These are phyloP conservation scores for Auricularia sp. DNA, from an alignment of 768 basidiomycete species.

Conservation along the genomic window DNA sequence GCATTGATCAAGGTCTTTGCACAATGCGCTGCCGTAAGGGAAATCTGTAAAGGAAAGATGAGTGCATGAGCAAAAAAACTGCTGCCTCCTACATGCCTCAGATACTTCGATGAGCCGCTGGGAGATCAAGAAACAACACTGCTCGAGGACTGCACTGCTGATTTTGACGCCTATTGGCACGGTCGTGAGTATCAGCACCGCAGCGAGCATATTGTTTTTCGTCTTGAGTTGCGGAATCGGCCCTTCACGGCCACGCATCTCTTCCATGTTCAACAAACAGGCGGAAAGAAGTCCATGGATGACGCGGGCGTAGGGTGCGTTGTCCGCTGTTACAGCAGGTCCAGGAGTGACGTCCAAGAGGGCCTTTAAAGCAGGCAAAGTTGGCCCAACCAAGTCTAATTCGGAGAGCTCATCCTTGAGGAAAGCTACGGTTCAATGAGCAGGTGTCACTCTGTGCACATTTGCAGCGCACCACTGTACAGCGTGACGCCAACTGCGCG, in stretches of 20 bases:
- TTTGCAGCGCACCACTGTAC: slow-evolving; percentile 50
- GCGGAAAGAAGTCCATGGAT: slow-evolving; percentile 78
- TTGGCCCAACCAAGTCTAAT: slow-evolving; percentile 70
- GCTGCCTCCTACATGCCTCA: slow-evolving; percentile 39
- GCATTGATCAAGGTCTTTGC: slow-evolving; percentile 74
- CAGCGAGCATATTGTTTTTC: slow-evolving; percentile 82
- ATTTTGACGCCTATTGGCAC: slow-evolving; percentile 58
- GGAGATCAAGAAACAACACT: slow-evolving; percentile 72
- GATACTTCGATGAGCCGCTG: slow-evolving; percentile 63
- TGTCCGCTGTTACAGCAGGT: slow-evolving; percentile 24
- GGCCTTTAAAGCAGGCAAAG: slow-evolving; percentile 67
- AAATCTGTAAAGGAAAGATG: slow-evolving; percentile 37
- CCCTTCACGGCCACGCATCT: slow-evolving; percentile 82
- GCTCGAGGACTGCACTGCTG: slow-evolving; percentile 68
- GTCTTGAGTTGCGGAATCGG: slow-evolving; percentile 68
- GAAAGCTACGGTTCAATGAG: slow-evolving; percentile 39
- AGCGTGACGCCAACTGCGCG: slow-evolving; percentile 70
- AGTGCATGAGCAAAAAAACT: not conserved
- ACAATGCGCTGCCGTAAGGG: slow-evolving; percentile 84
- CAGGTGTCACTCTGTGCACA: slow-evolving; percentile 8
- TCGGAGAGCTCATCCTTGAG: slow-evolving; percentile 79
- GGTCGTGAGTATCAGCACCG: slow-evolving; percentile 76
- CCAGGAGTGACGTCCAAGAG: slow-evolving; percentile 49
- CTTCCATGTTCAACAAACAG: slow-evolving; percentile 79
- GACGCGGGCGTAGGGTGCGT: slow-evolving; percentile 46